Evolutionary conservation across 805 yeast genomes (phyloP).

Genomic region (Yueomyces sinensis): DNA sequence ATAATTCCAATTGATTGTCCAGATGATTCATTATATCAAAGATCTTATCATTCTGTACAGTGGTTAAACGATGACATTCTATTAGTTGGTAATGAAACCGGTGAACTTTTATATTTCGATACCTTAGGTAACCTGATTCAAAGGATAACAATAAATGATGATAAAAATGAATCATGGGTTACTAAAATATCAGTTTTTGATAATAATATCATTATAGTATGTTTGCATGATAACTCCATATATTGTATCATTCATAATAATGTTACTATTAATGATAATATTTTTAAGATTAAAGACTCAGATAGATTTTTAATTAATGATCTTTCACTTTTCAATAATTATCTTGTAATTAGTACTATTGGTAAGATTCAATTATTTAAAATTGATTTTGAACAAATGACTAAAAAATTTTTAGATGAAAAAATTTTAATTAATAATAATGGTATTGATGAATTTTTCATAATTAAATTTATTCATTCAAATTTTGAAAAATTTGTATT

Average conservation of each 20-base stretch:
- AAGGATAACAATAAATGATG: background rate
- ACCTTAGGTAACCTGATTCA: background rate
- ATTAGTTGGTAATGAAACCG: conserved; percentile 15
- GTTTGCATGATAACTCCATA: conserved; percentile 15
- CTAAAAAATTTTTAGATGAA: background rate
- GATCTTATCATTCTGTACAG: background rate
- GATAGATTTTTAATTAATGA: conserved; percentile 7
- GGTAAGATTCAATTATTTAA: background rate
- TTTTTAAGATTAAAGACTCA: conserved; percentile 10
- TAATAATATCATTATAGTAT: conserved; percentile 2
- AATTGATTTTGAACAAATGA: background rate
- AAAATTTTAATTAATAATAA: conserved; percentile 1
- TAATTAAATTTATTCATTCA: conserved; percentile 8
- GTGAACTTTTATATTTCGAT: conserved; percentile 10
- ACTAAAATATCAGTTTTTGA: background rate
- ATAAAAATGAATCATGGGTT: background rate
- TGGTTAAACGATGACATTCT: background rate
- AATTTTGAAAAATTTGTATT: conserved; percentile 1
- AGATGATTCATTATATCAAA: too few species aligned
- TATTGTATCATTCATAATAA: conserved; percentile 1
- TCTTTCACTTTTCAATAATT: background rate
- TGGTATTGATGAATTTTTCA: conserved; percentile 8
- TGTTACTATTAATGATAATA: conserved; percentile 1
- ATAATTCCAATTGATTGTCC: too few species aligned
- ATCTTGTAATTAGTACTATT: background rate